phyloP scores from a whole-genome alignment of 352 stramenopile species.

The Globisporangium okanoganense region DNA sequence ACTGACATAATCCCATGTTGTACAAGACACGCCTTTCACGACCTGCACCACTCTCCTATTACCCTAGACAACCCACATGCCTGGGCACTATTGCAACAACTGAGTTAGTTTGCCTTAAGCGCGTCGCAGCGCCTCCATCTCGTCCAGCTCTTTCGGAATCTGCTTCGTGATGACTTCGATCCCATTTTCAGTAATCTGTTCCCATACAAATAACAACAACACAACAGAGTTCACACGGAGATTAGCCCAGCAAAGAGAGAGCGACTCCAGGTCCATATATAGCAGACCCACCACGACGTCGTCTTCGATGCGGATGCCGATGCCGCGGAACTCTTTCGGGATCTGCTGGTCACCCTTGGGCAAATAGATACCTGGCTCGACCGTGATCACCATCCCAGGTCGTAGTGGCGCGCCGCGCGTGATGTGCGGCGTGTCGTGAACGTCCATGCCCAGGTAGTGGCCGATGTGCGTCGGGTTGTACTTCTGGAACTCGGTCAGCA shows the following conservation, averaged over 20 bases:
- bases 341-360: conserved; percentile 64
- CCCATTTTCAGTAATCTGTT: conserved; percentile 63
- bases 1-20: no score
- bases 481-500: conserved; percentile 59
- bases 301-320: conserved; percentile 85
- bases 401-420: conserved; percentile 49
- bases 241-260: background rate
- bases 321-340: conserved; percentile 70
- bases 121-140: conserved; percentile 55
- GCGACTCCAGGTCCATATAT: no score
- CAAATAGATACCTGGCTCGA: conserved; percentile 84
- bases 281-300: conserved; percentile 80
- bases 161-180: conserved; percentile 73
- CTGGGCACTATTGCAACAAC: background rate
- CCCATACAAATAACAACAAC: background rate
- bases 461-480: conserved; percentile 88
- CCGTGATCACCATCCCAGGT: conserved; percentile 78
- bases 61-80: background rate
- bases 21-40: no score
- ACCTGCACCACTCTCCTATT: background rate
- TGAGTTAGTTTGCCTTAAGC: background rate
- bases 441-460: conserved; percentile 83
- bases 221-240: no score
- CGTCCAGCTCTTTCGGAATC: conserved; percentile 66
- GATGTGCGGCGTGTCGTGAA: conserved; percentile 76